Evolutionary conservation across 108 stramenopile species (phyloP).

Genomic region (Skeletonema costatum): DNA sequence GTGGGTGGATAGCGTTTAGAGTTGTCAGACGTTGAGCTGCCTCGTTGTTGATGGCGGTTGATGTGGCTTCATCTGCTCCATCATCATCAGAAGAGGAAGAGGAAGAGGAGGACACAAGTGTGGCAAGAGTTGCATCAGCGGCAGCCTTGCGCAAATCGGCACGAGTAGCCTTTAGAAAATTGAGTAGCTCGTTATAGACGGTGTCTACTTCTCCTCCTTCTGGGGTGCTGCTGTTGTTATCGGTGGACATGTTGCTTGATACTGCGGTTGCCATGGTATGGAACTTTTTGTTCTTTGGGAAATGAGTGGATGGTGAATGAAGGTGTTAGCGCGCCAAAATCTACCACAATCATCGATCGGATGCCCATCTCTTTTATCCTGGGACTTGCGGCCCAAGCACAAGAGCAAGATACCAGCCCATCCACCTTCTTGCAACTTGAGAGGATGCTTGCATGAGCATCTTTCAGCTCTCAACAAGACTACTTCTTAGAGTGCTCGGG

Average conservation of each 20-base stretch:
- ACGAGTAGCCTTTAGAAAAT: constrained; percentile 40
- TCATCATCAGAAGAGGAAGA: background rate
- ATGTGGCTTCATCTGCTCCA: background rate
- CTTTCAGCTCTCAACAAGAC: no score
- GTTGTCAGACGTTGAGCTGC: constrained; percentile 13
- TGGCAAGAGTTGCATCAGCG: constrained; percentile 42
- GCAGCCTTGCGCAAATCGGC: constrained; percentile 44
- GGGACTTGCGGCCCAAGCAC: no score
- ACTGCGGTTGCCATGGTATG: background rate
- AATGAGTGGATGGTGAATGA: background rate
- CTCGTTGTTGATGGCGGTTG: constrained; percentile 5
- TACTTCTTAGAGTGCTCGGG: no score
- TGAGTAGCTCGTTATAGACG: constrained; percentile 32
- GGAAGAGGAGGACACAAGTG: constrained; percentile 6
- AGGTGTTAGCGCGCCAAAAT: no score
- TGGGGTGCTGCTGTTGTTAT: background rate
- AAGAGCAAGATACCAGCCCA: no score
- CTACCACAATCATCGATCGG: no score
- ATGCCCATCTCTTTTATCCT: no score
- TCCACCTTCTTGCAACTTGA: no score
- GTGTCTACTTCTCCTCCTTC: constrained; percentile 11
- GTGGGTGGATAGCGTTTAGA: constrained; percentile 22
- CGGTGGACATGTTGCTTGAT: constrained; percentile 1
- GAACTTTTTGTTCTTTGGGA: background rate
- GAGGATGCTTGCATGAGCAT: no score